Conservation (phyloP, 148 eudicot species). For the Talinum fruticosum region DNA sequence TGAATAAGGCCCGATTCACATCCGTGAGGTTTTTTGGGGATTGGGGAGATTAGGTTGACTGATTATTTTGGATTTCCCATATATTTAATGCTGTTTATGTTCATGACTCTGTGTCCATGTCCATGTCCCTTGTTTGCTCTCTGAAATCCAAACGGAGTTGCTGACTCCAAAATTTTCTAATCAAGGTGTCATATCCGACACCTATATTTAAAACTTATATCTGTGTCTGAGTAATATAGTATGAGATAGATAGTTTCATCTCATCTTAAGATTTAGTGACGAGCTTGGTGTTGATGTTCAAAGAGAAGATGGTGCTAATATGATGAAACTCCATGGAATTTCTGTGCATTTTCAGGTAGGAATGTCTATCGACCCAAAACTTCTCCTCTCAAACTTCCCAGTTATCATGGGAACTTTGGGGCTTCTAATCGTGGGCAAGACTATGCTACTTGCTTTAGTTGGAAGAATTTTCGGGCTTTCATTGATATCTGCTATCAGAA, state of each 20-base stretch:
- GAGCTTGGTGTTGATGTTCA: neutral
- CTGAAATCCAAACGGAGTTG: neutral
- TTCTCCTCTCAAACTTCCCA: slow-evolving; percentile 85
- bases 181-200: neutral
- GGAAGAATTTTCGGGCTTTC: slow-evolving; percentile 91
- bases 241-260: neutral
- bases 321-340: slow-evolving; percentile 13
- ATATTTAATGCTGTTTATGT: no score
- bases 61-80: neutral
- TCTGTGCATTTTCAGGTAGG: slow-evolving; percentile 70
- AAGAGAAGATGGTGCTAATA: slow-evolving; percentile 4
- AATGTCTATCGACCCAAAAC: slow-evolving; percentile 98
- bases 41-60: neutral
- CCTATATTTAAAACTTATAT: neutral
- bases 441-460: slow-evolving; percentile 66
- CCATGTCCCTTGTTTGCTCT: neutral
- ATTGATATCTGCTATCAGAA: slow-evolving; percentile 74
- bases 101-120: neutral
- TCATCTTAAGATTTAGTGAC: neutral
- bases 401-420: slow-evolving; percentile 65
- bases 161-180: no score
- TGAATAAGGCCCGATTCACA: no score
- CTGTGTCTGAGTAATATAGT: neutral
- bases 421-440: slow-evolving; percentile 83
- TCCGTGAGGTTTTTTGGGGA: neutral